These are phyloP conservation scores for Dictyostelium citrinum DNA, from an alignment of 78 protist genomes.

Conservation along the genomic window DNA sequence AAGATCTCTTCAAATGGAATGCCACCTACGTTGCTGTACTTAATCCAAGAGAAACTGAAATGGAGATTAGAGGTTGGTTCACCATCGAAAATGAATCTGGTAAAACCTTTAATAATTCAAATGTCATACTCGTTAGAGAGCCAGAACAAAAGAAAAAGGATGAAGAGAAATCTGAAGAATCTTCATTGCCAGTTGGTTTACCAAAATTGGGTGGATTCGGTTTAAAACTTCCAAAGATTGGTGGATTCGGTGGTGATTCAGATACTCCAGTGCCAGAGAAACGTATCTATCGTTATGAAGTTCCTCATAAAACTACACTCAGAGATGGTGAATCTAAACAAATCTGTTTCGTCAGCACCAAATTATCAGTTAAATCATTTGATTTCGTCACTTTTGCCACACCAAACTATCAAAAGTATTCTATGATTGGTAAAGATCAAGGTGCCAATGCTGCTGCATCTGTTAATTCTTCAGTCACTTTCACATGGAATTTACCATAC, in stretches of 20 bases:
- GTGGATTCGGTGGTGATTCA: neutral
- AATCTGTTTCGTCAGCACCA: constrained; percentile 25
- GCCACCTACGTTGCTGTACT: constrained; percentile 20
- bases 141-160: constrained; percentile 2
- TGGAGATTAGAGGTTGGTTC: constrained; percentile 61
- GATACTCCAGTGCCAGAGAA: constrained; percentile 34
- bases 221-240: constrained; percentile 19
- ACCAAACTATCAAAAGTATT: constrained; percentile 62
- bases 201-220: constrained; percentile 63
- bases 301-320: constrained; percentile 25
- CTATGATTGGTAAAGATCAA: neutral
- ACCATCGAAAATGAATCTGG: constrained; percentile 68
- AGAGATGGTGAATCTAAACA: constrained; percentile 38
- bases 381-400: constrained; percentile 36
- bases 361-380: constrained; percentile 40
- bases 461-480: constrained; percentile 27
- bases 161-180: neutral
- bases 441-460: constrained; percentile 1
- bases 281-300: constrained; percentile 11
- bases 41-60: constrained; percentile 60
- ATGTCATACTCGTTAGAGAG: constrained; percentile 20
- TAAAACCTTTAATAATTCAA: constrained; percentile 1
- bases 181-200: neutral
- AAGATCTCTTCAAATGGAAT: constrained; percentile 60
- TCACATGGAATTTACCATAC: constrained; percentile 36